Evolutionary conservation across 2,329 filamentous ascomycete species (phyloP).

Genomic region (Phyllosticta citrichinensis): DNA sequence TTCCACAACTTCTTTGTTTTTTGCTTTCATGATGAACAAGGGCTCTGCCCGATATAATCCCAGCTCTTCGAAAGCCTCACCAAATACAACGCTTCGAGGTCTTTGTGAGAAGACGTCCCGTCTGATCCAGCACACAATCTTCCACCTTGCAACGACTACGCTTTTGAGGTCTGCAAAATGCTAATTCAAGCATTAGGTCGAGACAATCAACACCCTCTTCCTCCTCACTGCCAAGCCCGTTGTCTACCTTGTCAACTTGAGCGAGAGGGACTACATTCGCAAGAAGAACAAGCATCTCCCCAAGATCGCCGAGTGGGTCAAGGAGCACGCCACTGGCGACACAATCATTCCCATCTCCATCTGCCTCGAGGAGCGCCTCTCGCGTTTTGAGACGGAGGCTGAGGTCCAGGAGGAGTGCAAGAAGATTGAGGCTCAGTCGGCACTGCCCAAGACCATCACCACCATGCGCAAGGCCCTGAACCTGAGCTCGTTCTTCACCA

Average conservation of each 20-base stretch:
- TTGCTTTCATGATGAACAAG: slow-evolving; percentile 85
- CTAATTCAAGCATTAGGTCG: slow-evolving; percentile 55
- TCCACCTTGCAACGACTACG: neutral
- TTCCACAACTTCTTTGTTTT: slow-evolving; percentile 5
- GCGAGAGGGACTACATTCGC: slow-evolving; percentile 91
- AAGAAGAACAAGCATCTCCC: slow-evolving; percentile 99
- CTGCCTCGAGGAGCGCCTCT: slow-evolving; percentile 83
- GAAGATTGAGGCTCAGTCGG: slow-evolving; percentile 74
- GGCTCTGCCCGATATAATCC: slow-evolving; percentile 86
- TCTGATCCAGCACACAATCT: slow-evolving; percentile 46
- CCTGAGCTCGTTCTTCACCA: slow-evolving; percentile 94
- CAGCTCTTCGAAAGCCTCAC: slow-evolving; percentile 98
- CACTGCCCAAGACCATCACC: slow-evolving; percentile 79
- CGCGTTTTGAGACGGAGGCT: slow-evolving; percentile 65
- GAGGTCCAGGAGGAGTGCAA: slow-evolving; percentile 81
- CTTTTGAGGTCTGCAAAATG: slow-evolving; percentile 9
- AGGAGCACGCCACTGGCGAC: slow-evolving; percentile 77
- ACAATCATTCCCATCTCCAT: slow-evolving; percentile 91
- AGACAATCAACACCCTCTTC: slow-evolving; percentile 94
- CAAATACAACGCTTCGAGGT: slow-evolving; percentile 61
- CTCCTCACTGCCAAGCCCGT: slow-evolving; percentile 94
- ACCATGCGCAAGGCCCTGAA: slow-evolving; percentile 90
- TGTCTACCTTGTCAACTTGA: slow-evolving; percentile 93
- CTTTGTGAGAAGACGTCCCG: slow-evolving; percentile 76
- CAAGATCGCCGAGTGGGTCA: slow-evolving; percentile 91